Evolutionary conservation across 2,329 filamentous ascomycete genomes (phyloP), one percentile per base, ranked within the genome.

Genomic region (Colletotrichum plurivorum): DNA sequence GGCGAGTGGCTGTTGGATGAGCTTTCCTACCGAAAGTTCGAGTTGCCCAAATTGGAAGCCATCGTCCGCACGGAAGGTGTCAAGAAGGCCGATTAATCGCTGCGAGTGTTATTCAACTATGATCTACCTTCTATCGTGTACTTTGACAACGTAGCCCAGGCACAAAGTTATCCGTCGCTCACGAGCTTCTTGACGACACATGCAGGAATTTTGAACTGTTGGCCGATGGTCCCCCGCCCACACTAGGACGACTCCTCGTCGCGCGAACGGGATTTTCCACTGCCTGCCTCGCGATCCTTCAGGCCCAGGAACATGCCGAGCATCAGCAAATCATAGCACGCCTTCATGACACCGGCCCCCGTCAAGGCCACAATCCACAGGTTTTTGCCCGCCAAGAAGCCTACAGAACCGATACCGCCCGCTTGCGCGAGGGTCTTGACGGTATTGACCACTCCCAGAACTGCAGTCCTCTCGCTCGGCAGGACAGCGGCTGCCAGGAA

Each of bases 401-500:
- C 92, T 0, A 91, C 92, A 18, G 92, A 80, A 0, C 89, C 76
- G 0, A 91, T 90, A 0, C 91, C 92, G 1, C 88, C 74, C 66
- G 87, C 90, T 76, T 91, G 87, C 5, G 86, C 84, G 6, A 85
- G 81, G 0, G 91, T 94, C 78, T 92, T 93, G 31, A 91, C 87
- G 0, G 92, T 88, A 71, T 93, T 93, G 4, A 93, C 84, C 0
- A 90, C 81, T 0, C 92, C 92, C 87, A 94, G 90, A 12, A 93
- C 87, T 0, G 90, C 90, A 0, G 92, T 94, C 1, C 92, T 85
- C 77, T 94, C 92, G 2, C 84, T 81, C 0, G 91, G 85, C 10
- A 88, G 84, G 3, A 94, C 84, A 0, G 90, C 86, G 1, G 89
- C 88, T 0, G 92, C 88, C 2, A 94, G 78, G 76, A 94, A 94